These are phyloP conservation scores for Poa annua DNA, from an alignment of 176 grass and related monocot genomes.

Conservation along the genomic window DNA sequence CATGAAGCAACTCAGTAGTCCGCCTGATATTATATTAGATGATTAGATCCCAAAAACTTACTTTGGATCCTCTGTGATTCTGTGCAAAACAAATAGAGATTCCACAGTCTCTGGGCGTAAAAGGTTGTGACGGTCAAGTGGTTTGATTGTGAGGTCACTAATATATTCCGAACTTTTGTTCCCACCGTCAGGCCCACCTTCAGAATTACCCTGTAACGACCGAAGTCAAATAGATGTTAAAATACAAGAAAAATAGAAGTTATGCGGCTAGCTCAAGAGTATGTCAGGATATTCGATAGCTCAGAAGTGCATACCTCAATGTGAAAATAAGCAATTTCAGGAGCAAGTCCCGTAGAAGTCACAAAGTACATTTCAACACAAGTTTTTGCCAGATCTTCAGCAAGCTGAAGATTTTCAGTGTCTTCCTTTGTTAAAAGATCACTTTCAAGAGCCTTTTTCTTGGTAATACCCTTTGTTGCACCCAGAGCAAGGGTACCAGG, in stretches of 20 bases:
- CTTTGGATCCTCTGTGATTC: conserved; percentile 93
- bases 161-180: conserved; percentile 87
- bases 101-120: conserved; percentile 97
- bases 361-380: conserved; percentile 97
- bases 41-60: conserved; percentile 38
- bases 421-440: conserved; percentile 77
- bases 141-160: conserved; percentile 85
- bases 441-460: conserved; percentile 76
- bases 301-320: conserved; percentile 61
- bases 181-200: conserved; percentile 79
- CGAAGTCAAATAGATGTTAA: conserved; percentile 23
- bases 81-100: conserved; percentile 87
- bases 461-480: conserved; percentile 93
- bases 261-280: conserved; percentile 17
- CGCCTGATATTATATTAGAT: background rate
- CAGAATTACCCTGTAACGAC: conserved; percentile 59
- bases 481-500: conserved; percentile 92
- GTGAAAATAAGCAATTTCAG: conserved; percentile 97
- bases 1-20: background rate
- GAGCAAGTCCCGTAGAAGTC: conserved; percentile 91
- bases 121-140: conserved; percentile 90
- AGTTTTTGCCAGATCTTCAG: conserved; percentile 95
- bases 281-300: background rate
- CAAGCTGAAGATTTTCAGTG: conserved; percentile 88
- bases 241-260: conserved; percentile 30